Conservation (phyloP, 345 rosid species). For the Gossypium sturtianum region DNA sequence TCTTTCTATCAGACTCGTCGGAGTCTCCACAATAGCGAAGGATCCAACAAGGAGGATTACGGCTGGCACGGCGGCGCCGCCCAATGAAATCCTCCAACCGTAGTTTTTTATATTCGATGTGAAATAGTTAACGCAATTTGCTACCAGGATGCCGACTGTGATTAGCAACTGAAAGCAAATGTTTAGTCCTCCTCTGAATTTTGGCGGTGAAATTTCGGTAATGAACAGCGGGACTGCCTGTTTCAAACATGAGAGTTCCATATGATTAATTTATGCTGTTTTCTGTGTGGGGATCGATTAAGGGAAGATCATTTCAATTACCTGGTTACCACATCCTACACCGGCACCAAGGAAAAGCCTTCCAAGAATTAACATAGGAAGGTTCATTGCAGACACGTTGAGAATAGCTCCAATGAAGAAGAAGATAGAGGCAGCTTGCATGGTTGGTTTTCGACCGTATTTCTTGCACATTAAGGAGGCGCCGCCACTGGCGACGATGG, state of each 20-base stretch:
- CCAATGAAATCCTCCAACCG: slow-evolving; percentile 68
- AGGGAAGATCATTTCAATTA: not conserved
- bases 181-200: slow-evolving; percentile 59
- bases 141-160: slow-evolving; percentile 57
- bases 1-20: slow-evolving; percentile 55
- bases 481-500: slow-evolving; percentile 40
- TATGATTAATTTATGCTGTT: not conserved
- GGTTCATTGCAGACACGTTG: slow-evolving; percentile 34
- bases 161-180: slow-evolving; percentile 62
- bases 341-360: slow-evolving; percentile 60
- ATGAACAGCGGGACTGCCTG: slow-evolving; percentile 59
- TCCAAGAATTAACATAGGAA: slow-evolving; percentile 51
- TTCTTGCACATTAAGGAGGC: slow-evolving; percentile 41
- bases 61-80: slow-evolving; percentile 60
- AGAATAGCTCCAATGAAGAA: slow-evolving; percentile 54
- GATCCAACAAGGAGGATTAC: slow-evolving; percentile 52
- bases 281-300: not conserved
- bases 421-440: slow-evolving; percentile 54
- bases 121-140: slow-evolving; percentile 40
- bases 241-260: not conserved
- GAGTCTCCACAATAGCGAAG: slow-evolving; percentile 54
- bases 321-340: slow-evolving; percentile 79
- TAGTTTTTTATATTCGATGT: slow-evolving; percentile 32
- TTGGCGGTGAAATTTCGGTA: slow-evolving; percentile 72
- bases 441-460: slow-evolving; percentile 47